Evolutionary conservation across 768 basidiomycete species (phyloP), one percentile per base, ranked within the genome.

Genomic region (Lactifluus rugatus): DNA sequence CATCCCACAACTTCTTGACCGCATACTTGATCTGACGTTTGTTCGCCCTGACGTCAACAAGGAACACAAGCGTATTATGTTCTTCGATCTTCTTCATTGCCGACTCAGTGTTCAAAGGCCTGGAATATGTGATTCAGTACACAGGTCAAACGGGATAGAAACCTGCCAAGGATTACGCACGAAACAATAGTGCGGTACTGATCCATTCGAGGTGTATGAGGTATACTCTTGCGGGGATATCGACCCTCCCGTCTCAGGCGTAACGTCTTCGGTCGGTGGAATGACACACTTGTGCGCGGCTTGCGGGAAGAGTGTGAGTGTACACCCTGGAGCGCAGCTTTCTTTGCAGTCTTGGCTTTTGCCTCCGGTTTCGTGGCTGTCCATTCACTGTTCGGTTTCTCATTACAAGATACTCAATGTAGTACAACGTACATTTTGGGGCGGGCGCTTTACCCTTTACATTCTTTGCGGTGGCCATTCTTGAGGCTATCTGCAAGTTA

Each of bases 71-170:
- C 32, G 96, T 99, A 76, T 99, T 98, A 81, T 97, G 86, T 74
- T 97, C 95, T 81, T 99, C 95, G 58, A 99, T 99, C 83, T 99
- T 96, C 83, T 97, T 95, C 95, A 98, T 97, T 62, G 95, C 94
- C 13, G 84, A 87, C 74, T 98, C 94, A 16, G 93, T 95, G 84
- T 93, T 95, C 72, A 93, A 72, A 17, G 90, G 90, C 52, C 87
- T 89, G 56, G 0, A 7, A 11, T 6, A 21, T 46, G 6, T 32
- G n/a, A n/a, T 2, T 39, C 42, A 56, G 44, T 31, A 11, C 13
- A 16, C 9, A n/a, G 14, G 8, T 3, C 17, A 5, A 5, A 5
- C n/a, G 28, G 5, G 6, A 23, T n/a, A 52, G 45, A 13, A 8
- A 5, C 10, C 32, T 6, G 11, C 32, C 34, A 54, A 45, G 7